These are phyloP conservation scores for Sisymbrium altissimum DNA, from an alignment of 345 rosid genomes.

Conservation along the genomic window DNA sequence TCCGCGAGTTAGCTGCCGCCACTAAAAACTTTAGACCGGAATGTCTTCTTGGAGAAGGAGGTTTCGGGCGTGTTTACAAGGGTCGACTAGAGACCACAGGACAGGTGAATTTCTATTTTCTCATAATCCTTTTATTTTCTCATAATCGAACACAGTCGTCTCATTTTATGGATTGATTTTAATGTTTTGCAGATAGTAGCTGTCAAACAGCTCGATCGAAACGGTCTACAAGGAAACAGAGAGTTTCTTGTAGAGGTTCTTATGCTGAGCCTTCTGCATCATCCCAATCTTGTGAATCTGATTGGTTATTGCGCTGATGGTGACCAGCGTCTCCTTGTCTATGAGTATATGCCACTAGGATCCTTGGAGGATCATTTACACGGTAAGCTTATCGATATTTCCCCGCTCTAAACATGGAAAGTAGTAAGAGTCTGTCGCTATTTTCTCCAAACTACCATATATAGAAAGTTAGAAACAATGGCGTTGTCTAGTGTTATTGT, in stretches of 20 bases:
- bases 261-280: conserved; percentile 96
- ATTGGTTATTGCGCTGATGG: conserved; percentile 99
- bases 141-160: background rate
- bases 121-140: background rate
- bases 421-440: background rate
- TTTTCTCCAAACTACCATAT: background rate
- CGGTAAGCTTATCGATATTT: conserved; percentile 41
- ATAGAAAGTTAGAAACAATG: background rate
- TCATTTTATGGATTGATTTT: background rate
- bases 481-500: background rate
- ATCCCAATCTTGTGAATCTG: conserved; percentile 85
- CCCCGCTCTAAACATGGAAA: background rate
- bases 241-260: conserved; percentile 98
- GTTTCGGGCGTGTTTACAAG: conserved; percentile 92
- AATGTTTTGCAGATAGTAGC: conserved; percentile 72
- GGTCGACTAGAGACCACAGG: conserved; percentile 90
- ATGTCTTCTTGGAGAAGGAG: conserved; percentile 90
- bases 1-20: conserved; percentile 83
- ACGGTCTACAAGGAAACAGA: conserved; percentile 96
- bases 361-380: conserved; percentile 96
- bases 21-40: conserved; percentile 81
- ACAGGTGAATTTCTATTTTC: conserved; percentile 57
- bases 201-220: conserved; percentile 88
- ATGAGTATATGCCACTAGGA: conserved; percentile 93
- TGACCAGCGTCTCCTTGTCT: conserved; percentile 94